phyloP scores from a whole-genome alignment of 805 yeast species.

The Saturnispora sekii region DNA sequence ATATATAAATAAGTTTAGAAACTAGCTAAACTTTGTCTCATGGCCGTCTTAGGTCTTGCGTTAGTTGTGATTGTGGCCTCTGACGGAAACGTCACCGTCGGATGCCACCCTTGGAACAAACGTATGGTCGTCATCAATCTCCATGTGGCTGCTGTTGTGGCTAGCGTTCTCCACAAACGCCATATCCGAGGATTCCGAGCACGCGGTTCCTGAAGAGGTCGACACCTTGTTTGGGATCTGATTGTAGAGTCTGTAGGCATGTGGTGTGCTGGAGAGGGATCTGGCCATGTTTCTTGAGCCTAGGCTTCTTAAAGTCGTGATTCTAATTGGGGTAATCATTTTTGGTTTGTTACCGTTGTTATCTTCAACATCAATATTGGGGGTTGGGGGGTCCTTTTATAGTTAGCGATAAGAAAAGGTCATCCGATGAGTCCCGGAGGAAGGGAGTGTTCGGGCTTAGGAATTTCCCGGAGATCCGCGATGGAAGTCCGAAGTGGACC shows the following conservation, averaged over 20 bases:
- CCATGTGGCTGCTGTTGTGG: background rate
- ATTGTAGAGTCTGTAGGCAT: conserved; percentile 13
- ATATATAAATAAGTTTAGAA: background rate
- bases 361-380: background rate
- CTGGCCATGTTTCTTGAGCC: conserved; percentile 21
- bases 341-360: background rate
- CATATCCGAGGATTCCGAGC: conserved; percentile 21
- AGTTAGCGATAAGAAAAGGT: background rate
- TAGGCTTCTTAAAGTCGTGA: conserved; percentile 19
- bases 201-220: conserved; percentile 25
- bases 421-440: background rate
- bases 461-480: background rate
- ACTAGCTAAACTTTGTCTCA: background rate
- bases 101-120: conserved; percentile 27
- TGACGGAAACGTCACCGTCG: conserved; percentile 19
- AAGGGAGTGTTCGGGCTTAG: background rate
- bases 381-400: background rate
- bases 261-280: conserved; percentile 4
- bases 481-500: too few species aligned
- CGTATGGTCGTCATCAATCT: conserved; percentile 9
- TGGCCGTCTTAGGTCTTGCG: too few species aligned
- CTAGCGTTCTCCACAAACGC: conserved; percentile 21
- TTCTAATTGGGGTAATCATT: conserved; percentile 21
- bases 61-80: conserved; percentile 17
- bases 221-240: conserved; percentile 16